Percentiles rank a stretch among this genome's conserved stretches.
phyloP scores from a whole-genome alignment of 1,284 basidiomycete species.

The Cryptococcus sp. region DNA sequence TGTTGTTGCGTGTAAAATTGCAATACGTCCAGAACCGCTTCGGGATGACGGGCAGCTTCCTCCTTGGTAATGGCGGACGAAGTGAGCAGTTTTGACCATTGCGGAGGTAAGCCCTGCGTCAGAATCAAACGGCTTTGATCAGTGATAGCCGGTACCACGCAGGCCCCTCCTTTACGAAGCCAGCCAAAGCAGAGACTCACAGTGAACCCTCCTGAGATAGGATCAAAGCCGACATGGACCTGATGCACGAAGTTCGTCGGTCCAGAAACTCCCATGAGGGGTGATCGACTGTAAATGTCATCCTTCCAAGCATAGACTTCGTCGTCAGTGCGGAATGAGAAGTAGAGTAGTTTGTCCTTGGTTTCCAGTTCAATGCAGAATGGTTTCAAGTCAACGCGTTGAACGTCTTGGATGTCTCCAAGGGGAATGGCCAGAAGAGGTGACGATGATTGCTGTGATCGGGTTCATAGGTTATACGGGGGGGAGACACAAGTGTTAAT shows the following conservation, averaged over 20 bases:
- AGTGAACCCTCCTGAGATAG: conserved; percentile 88
- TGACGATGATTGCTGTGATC: conserved; percentile 36
- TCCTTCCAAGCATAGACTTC: conserved; percentile 97
- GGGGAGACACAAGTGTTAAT: too few species aligned
- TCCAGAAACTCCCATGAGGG: conserved; percentile 87
- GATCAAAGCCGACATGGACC: conserved; percentile 97
- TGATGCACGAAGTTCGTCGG: conserved; percentile 98
- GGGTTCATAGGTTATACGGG: too few species aligned
- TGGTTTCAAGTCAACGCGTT: conserved; percentile 88
- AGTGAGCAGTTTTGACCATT: conserved; percentile 93
- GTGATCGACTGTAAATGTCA: conserved; percentile 89
- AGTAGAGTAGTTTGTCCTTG: conserved; percentile 62
- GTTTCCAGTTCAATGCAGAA: conserved; percentile 86
- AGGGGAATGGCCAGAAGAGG: conserved; percentile 53
- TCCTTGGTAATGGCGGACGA: conserved; percentile 97
- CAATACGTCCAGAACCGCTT: conserved; percentile 94
- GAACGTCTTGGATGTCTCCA: conserved; percentile 79
- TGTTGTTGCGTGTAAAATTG: conserved; percentile 99
- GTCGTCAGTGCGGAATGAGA: conserved; percentile 78
- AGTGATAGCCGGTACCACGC: not conserved
- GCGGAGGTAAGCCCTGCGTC: conserved; percentile 83
- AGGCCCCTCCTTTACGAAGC: not conserved
- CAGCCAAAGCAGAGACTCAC: conserved; percentile 54
- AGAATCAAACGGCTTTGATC: not conserved
- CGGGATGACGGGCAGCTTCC: conserved; percentile 94